Percentiles rank a stretch among this genome's conserved stretches.
phyloP scores from a whole-genome alignment of 2,329 filamentous ascomycete species.

The Hypoxylon sp. region DNA sequence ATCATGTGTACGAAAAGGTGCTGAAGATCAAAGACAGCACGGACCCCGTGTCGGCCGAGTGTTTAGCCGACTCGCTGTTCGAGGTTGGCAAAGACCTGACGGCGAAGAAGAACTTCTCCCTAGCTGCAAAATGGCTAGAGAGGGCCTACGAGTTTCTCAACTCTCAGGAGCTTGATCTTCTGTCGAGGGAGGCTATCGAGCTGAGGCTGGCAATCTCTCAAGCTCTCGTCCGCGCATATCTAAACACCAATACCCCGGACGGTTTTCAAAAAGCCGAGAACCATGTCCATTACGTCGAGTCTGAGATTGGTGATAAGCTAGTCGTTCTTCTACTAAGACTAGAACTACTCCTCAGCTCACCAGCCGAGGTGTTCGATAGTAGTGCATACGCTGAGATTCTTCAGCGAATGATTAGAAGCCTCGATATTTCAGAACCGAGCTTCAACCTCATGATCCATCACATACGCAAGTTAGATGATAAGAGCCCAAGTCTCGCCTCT shows the following conservation, averaged over 20 bases:
- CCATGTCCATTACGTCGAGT: constrained; percentile 67
- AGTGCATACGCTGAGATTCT: constrained; percentile 62
- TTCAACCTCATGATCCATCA: constrained; percentile 74
- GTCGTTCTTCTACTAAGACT: constrained; percentile 73
- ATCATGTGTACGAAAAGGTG: constrained; percentile 76
- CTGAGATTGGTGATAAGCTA: constrained; percentile 69
- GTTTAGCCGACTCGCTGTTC: constrained; percentile 71
- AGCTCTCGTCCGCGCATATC: constrained; percentile 62
- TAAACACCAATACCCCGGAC: constrained; percentile 56
- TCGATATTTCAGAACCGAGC: constrained; percentile 67
- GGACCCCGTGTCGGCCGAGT: constrained; percentile 63
- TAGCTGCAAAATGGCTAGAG: constrained; percentile 76
- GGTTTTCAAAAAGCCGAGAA: constrained; percentile 60
- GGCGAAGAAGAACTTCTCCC: constrained; percentile 57
- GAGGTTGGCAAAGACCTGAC: constrained; percentile 73
- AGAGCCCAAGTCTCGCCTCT: constrained; percentile 57
- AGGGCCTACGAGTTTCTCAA: constrained; percentile 69
- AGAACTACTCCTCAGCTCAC: constrained; percentile 64
- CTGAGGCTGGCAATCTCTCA: constrained; percentile 73
- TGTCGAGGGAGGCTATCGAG: constrained; percentile 68
- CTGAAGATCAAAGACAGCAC: constrained; percentile 50
- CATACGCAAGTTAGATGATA: constrained; percentile 69
- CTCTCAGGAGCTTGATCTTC: constrained; percentile 59
- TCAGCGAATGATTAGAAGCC: constrained; percentile 65
- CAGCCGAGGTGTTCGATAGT: constrained; percentile 57